Base-by-base conservation (phyloP, 2,329 filamentous ascomycete species). In the Sclerotinia trifoliorum region DNA sequence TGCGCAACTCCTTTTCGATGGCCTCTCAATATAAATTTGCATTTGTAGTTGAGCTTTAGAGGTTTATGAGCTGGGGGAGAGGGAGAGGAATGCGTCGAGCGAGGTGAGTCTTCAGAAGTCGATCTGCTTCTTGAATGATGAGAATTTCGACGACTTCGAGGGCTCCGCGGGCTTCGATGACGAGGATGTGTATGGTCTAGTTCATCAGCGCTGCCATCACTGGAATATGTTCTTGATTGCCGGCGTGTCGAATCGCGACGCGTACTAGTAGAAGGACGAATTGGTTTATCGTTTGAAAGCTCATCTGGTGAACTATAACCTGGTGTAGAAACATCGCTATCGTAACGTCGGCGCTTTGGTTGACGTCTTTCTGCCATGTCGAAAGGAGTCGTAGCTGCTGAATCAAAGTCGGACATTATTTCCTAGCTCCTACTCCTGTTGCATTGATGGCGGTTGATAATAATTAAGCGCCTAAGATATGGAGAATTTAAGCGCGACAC, bases 1-100 rank as follows among this genome's bases (percentile, higher is more conserved):
- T 92, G 89, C 2, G 94, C 91, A 1, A 98, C 87, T 29, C 92
- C 89, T 70, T 89, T 88, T 62, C 86, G 84, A 80, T 98, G 94
- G 2, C 93, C 94, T 70, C 84, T 86, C 26, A 97, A 84, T 26
- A 90, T 85, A 71, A 94, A 85, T 65, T 88, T 86, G 46, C 88
- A 85, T 54, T 82, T 85, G 80, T 78, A 78, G 32, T 76, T 77
- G 19, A 78, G 69, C 51, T 73, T 75, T 35, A 76, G 55, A 15
- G 74, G 73, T 54, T 72, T 73, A 51, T 74, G 71, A 39, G 70
- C 42, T 2, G 71, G 71, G n/a, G 72, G 73, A 13, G 73, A 69
- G 7, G 71, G 68, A 32, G 72, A 71, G 48, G 74, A 74, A 69
- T 71, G 72, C n/a, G 72, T 73, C 8, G 72, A 75, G 19, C 70